Conservation (phyloP, 2,329 filamentous ascomycete genomes). For the Alternaria novae-zelandiae region DNA sequence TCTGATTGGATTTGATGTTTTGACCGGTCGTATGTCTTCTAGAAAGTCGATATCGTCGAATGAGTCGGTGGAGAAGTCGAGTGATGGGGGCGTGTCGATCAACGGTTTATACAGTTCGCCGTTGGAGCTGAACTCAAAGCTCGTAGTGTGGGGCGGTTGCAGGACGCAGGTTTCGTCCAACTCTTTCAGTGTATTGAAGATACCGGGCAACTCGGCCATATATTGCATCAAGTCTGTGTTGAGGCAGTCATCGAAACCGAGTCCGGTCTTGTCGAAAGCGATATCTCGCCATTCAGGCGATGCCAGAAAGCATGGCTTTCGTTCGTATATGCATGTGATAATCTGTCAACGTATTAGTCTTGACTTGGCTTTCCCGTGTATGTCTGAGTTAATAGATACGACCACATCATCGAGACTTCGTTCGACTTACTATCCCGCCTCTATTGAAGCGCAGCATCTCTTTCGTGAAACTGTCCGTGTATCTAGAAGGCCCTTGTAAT, state of each 20-base stretch:
- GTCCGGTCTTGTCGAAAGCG: constrained; percentile 40
- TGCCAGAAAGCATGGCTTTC: constrained; percentile 40
- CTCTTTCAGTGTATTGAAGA: constrained; percentile 37
- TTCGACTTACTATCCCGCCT: constrained; percentile 37
- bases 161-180: constrained; percentile 8
- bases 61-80: constrained; percentile 29
- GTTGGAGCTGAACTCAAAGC: constrained; percentile 9
- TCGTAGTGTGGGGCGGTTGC: background rate
- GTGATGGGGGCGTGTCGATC: constrained; percentile 26
- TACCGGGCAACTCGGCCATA: constrained; percentile 35
- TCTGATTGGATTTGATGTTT: background rate
- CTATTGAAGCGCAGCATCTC: constrained; percentile 40
- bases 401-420: background rate
- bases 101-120: background rate
- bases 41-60: constrained; percentile 18
- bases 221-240: constrained; percentile 37
- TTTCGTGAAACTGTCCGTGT: constrained; percentile 37
- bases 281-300: constrained; percentile 39
- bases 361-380: background rate
- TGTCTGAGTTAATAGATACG: background rate
- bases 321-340: constrained; percentile 40
- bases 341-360: constrained; percentile 27
- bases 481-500: constrained; percentile 36
- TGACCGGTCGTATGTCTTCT: constrained; percentile 15
- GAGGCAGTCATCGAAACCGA: constrained; percentile 34